A percentile compares a stretch with the other conserved stretches of the same genome.
Conservation (phyloP, 352 stramenopile genomes). For the Phytophthora pluvialis region DNA sequence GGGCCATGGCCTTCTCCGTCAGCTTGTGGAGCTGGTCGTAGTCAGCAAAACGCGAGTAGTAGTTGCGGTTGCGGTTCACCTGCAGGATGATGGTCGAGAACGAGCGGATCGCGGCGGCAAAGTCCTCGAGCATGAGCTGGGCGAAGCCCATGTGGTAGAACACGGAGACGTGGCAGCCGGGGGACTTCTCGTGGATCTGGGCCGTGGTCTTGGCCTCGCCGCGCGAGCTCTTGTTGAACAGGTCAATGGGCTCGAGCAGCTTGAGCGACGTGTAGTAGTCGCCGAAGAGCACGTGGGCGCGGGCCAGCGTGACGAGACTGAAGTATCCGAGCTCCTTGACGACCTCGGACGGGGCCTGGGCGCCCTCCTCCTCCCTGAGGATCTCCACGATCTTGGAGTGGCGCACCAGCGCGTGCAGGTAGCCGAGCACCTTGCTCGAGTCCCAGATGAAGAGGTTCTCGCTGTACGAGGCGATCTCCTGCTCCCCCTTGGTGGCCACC, state of each 20-base stretch:
- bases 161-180: constrained; percentile 93
- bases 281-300: constrained; percentile 96
- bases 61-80: constrained; percentile 89
- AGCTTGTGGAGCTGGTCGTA: constrained; percentile 96
- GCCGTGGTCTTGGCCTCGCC: constrained; percentile 60
- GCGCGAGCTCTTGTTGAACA: constrained; percentile 83
- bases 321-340: constrained; percentile 97
- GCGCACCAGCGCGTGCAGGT: constrained; percentile 94
- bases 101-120: constrained; percentile 92
- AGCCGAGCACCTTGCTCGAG: constrained; percentile 95
- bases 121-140: constrained; percentile 98
- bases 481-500: constrained; percentile 67
- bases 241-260: constrained; percentile 92
- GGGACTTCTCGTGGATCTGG: constrained; percentile 91
- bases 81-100: constrained; percentile 92
- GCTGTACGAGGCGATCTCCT: constrained; percentile 61
- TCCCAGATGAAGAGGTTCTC: constrained; percentile 94
- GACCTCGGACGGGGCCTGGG: constrained; percentile 60
- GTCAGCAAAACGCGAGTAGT: constrained; percentile 91
- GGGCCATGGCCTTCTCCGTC: constrained; percentile 94
- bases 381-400: constrained; percentile 93
- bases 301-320: constrained; percentile 93
- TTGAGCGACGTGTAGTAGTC: constrained; percentile 96
- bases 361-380: constrained; percentile 62
- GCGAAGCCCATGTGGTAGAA: constrained; percentile 98